Evolutionary conservation across 2,329 filamentous ascomycete genomes (phyloP), one percentile per base, ranked within the genome.

Genomic region (Cercospora janseana): DNA sequence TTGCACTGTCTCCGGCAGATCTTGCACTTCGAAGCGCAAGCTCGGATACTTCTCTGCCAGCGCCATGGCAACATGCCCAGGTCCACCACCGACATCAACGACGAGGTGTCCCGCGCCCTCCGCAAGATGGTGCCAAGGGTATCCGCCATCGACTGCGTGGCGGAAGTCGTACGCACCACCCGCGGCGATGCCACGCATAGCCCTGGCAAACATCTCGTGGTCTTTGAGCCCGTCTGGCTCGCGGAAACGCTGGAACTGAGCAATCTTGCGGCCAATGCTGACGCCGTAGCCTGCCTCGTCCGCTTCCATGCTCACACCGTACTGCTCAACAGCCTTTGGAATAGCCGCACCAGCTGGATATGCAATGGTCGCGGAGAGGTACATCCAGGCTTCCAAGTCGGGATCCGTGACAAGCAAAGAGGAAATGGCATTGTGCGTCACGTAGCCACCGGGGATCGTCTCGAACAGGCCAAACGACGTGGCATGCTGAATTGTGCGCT

Each of bases 71-170:
- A 61, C 56, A 27, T 61, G 59, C 23, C 59, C 58, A 8, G 55
- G 57, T 5, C 58, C 58, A 6, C 58, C 58, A 6, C 57, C 58
- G 5, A 60, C 58, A 42, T 60, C 58, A 13, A 59, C 57, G 10
- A 57, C 44, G 4, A 59, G 43, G 16, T 46, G 44, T 3, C 48
- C 48, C 12, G 29, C 16, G 15, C 50, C 42, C 8, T 49, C 41
- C n/a, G 43, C 44, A 7, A 57, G 32, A 15, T 54, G 46, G 26
- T 59, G 52, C 58, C 58, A 60, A 3, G 57, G 57, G 43, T 59
- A 60, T 9, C 56, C 55, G 16, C 52, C 53, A 37, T 54, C 50
- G 46, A 59, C 52, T 2, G 52, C 57, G 23, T 58, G 56, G n/a
- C 50, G 37, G 40, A 58, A 51, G 32, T 58, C 56, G 38, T 59